Conservation (phyloP, 306 rosid species). For the Cajanus cajan region DNA sequence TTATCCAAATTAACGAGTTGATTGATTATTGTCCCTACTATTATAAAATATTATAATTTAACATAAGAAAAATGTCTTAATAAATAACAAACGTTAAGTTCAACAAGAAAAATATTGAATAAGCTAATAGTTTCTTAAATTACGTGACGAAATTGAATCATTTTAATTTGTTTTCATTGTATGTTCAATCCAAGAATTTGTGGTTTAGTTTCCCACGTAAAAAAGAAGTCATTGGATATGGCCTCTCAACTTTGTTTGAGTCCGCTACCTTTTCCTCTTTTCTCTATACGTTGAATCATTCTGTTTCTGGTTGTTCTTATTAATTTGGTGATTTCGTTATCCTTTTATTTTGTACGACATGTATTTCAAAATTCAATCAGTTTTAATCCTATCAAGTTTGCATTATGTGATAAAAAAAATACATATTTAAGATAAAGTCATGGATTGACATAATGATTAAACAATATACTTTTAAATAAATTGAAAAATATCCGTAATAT, state of each 20-base stretch:
- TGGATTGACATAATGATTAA: no score
- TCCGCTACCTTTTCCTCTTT: not conserved
- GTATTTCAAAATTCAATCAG: not conserved
- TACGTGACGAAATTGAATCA: not conserved
- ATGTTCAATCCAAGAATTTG: not conserved
- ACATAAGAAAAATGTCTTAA: not conserved
- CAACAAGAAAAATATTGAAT: not conserved
- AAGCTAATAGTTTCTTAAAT: not conserved
- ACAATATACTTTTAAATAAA: no score
- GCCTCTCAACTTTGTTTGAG: not conserved
- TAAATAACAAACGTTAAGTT: not conserved
- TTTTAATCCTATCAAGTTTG: not conserved
- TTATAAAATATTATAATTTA: not conserved
- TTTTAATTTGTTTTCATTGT: not conserved
- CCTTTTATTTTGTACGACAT: not conserved
- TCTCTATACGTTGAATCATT: not conserved
- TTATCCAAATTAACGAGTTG: no score
- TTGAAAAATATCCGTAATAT: no score
- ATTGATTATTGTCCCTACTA: not conserved
- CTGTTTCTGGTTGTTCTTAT: not conserved
- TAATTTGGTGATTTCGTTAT: not conserved
- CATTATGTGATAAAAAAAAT: no score
- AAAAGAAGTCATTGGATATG: not conserved
- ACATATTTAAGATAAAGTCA: no score
- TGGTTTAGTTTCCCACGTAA: not conserved